Evolutionary conservation across 345 rosid species (phyloP), one percentile per base, ranked within the genome.

Genomic region (Melastoma malabathricum): DNA sequence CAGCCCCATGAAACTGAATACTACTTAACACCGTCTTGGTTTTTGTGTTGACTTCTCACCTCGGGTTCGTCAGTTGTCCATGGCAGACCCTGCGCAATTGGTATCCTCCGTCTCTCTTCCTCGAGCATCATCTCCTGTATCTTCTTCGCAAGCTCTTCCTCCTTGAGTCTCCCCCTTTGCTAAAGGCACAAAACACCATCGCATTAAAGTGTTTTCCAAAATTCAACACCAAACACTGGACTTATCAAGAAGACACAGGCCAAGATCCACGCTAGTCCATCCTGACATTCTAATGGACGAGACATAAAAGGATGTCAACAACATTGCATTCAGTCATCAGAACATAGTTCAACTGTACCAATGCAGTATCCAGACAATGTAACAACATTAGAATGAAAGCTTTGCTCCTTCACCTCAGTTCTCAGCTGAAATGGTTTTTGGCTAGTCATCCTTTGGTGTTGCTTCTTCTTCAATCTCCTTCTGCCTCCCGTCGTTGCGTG

Each of bases 51-150:
- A 6, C 9, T 34, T 34, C 66, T 68, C 56, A 84, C 99, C 83
- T 92, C 94, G 16, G 97, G 94, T 54, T 84, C 99, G 58, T 88
- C 99, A 43, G 94, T 88, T 58, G 99, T 93, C 80, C 78, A 85
- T n/a, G 99, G 97, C 62, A 84, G 88, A 55, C 95, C 97, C 72
- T 85, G 97, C 16, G 99, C 99, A 25, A 79, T 52, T 0, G 95
- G 99, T 44, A 83, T 68, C 56, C 95, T 70, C 65, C 48, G 70
- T 57, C 61, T 93, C 69, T 76, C 83, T 68, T 81, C 83, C 58
- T 81, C 89, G 6, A 51, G 18, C 72, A 61, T 68, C 81, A 76
- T 73, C 67, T 88, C 89, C 46, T 74, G 86, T 43, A 84, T 38
- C 72, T 79, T 92, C 78, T 83, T 84, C 59, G 65, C 46, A 43